Base-by-base conservation (phyloP, 345 rosid species). In the Cardamine resedifolia region DNA sequence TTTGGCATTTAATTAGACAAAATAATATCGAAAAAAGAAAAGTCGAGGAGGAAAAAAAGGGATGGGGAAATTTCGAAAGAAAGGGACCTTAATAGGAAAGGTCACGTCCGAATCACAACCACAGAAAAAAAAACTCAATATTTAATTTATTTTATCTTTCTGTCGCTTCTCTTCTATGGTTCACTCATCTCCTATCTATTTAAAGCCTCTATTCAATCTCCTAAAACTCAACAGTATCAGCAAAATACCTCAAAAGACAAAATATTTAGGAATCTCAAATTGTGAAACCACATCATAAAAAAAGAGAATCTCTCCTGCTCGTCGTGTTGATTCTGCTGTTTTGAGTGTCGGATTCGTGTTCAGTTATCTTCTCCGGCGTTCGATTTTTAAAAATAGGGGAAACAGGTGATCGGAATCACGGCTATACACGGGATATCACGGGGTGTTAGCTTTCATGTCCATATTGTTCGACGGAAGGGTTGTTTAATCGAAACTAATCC, bases 361-460 rank as follows among this genome's bases (percentile, higher is more conserved):
- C 48, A 10, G 66, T 27, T 1, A 11, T 39, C 33, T 18, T 48
- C 45, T 74, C 72, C 63, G 74, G 74, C 74, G 67, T 36, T 28
- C 21, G 61, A 57, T 49, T n/a, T 1, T 9, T 1, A 68, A 67
- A 48, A 69, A 83, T 79, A 74, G 28, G 87, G 85, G 85, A 57
- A 84, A 63, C 74, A 75, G 71, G 83, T 84, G 84, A 92, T 64
- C 81, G 96, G 82, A 89, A 92, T 88, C 98, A 96, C 99, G 99
- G 99, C 99, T 90, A 86, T 90, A 88, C 85, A 77, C 88, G 78
- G 90, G 79, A 81, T 51, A 80, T 41, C 63, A 49, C 88, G 85
- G 82, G 81, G 83, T 58, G 80, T 81, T 64, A 50, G 80, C 72
- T 71, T 7, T 39, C 95, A 96, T 88, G 98, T 81, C 94, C 97